Evolutionary conservation across 352 stramenopile genomes (phyloP), one percentile per base, ranked within the genome.

Genomic region (Phytophthora citrophthora): DNA sequence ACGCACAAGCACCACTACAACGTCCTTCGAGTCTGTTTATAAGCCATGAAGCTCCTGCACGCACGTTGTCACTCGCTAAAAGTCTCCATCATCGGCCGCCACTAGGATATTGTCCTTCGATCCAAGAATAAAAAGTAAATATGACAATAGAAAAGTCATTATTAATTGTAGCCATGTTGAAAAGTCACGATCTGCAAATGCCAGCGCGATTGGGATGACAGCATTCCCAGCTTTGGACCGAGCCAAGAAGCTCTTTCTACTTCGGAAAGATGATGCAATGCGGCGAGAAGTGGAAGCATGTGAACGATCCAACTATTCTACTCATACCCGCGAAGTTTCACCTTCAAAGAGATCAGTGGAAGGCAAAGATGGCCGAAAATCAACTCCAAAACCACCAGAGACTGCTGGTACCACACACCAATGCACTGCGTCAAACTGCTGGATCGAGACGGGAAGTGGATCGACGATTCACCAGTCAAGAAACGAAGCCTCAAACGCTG

Each of bases 51-150:
- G 46, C 29, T 15, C 31, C 61, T 16, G 26, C 61, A 60, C 53
- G 61, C 61, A 70, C 54, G 47, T 20, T 60, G 48, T 51, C 61
- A n/a, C 61, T 64, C 61, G 54, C 61, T 60, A 24, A 39, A 65
- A 60, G 41, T 45, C 47, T 64, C 13, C 61, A 70, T 70, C 61
- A 70, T 70, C 61, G 45, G 61, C 61, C 48, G 32, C 31, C 24
- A 51, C 1, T 18, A 32, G 6, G 7, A 32, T 10, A 32, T 32
- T 32, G 4, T 9, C n/a, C n/a, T n/a, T n/a, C n/a, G n/a, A n/a
- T n/a, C n/a, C 27, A 32, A 32, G 27, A 32, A 32, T 32, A 32
- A 32, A 32, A 32, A 29, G 20, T 20, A 20, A 20, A 20, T 20
- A 32, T 32, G 29, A 32, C 29, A 32, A 32, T 32, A 32, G 29